These are phyloP conservation scores for Klebsormidium nitens DNA, from an alignment of 139 green algal species.

Conservation along the genomic window DNA sequence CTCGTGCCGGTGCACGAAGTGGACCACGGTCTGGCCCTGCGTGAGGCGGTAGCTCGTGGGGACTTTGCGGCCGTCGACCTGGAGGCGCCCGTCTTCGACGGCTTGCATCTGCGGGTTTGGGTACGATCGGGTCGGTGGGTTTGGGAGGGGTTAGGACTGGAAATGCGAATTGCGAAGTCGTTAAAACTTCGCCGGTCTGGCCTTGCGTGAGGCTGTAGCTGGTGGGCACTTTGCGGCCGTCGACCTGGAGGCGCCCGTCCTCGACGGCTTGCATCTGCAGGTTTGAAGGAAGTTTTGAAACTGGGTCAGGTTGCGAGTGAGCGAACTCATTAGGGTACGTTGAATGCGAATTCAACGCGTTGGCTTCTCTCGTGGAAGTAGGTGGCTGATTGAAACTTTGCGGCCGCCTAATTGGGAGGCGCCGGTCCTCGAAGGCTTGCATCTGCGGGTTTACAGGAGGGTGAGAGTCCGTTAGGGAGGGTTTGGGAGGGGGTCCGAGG, in stretches of 20 bases:
- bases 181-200: too few species aligned
- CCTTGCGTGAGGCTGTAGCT: constrained; percentile 6
- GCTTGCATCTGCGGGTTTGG: constrained; percentile 11
- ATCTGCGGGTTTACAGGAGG: too few species aligned
- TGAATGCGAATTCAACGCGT: too few species aligned
- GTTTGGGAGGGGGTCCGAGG: too few species aligned
- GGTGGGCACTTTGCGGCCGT: constrained; percentile 10
- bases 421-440: constrained; percentile 7
- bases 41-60: constrained; percentile 5
- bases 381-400: constrained; percentile 1
- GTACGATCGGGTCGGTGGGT: background rate
- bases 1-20: constrained; percentile 30
- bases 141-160: too few species aligned
- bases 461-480: too few species aligned
- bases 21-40: constrained; percentile 12
- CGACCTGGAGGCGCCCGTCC: constrained; percentile 9
- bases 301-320: too few species aligned
- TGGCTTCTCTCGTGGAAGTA: constrained; percentile 1
- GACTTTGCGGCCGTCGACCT: constrained; percentile 10
- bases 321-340: too few species aligned
- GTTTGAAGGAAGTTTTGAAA: background rate
- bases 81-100: constrained; percentile 9
- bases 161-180: too few species aligned
- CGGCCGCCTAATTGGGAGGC: constrained; percentile 7
- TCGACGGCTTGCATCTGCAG: constrained; percentile 13